Conservation (phyloP, 345 rosid genomes). For the Lepidium aucheri region DNA sequence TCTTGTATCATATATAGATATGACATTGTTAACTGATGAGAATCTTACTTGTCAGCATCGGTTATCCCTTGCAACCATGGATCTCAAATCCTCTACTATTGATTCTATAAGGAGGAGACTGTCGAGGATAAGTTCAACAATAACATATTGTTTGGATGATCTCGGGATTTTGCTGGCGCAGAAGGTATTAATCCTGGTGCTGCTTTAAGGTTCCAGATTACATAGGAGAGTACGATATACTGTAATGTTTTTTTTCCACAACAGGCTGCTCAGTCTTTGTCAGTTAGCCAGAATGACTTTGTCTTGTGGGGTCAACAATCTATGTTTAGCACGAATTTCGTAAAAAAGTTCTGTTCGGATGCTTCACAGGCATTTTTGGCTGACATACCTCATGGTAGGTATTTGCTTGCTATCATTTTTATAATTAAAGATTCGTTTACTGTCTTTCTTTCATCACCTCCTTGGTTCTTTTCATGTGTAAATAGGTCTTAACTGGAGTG, state of each 20-base stretch:
- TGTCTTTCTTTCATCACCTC: neutral
- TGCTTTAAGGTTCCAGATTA: too few species aligned
- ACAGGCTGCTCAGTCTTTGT: slow-evolving; percentile 69
- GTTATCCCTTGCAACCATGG: slow-evolving; percentile 24
- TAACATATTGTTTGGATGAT: too few species aligned
- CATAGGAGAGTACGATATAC: too few species aligned
- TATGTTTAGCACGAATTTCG: slow-evolving; percentile 28
- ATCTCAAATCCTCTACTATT: slow-evolving; percentile 26
- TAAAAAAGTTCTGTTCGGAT: slow-evolving; percentile 41
- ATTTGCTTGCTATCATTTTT: slow-evolving; percentile 2
- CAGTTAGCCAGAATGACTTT: slow-evolving; percentile 36
- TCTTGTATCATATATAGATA: neutral
- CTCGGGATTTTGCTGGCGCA: too few species aligned
- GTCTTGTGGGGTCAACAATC: slow-evolving; percentile 37
- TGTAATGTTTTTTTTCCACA: too few species aligned
- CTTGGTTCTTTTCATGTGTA: neutral
- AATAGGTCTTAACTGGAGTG: slow-evolving; percentile 39
- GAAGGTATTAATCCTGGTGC: too few species aligned
- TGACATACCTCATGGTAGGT: slow-evolving; percentile 48
- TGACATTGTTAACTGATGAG: neutral
- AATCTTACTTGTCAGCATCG: slow-evolving; percentile 40
- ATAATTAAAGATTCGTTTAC: neutral
- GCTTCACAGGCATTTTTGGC: slow-evolving; percentile 37
- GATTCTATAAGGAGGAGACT: too few species aligned
- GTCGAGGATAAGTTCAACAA: too few species aligned